Conservation (phyloP, 2,329 filamentous ascomycete species). For the Scedosporium boydii region DNA sequence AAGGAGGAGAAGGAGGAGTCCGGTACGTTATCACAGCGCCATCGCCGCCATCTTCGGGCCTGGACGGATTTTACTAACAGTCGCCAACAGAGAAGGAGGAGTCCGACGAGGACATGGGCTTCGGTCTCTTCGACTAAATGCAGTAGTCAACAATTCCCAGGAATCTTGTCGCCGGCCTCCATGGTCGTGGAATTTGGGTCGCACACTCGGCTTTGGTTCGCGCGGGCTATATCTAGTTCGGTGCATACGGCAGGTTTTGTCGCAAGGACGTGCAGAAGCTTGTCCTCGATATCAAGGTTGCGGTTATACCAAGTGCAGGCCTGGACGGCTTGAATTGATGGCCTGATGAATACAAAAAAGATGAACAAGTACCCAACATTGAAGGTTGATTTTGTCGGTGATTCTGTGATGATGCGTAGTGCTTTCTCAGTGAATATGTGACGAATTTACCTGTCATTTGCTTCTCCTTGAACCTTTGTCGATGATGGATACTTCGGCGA, state of each 20-base stretch:
- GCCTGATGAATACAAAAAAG: constrained; percentile 1
- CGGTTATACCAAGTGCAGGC: neutral
- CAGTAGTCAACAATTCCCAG: constrained; percentile 12
- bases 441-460: too few relatives aligned
- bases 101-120: constrained; percentile 69
- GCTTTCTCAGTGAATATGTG: too few relatives aligned
- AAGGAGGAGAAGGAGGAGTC: constrained; percentile 66
- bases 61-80: neutral
- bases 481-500: too few relatives aligned
- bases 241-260: neutral
- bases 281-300: neutral
- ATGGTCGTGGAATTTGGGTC: neutral
- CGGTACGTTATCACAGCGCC: constrained; percentile 49
- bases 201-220: neutral
- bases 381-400: neutral
- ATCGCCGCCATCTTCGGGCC: neutral
- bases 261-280: neutral
- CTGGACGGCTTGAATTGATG: constrained; percentile 1
- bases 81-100: constrained; percentile 51
- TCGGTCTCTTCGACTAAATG: constrained; percentile 67
- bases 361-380: neutral
- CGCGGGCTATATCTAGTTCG: neutral
- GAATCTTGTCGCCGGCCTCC: neutral
- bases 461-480: too few relatives aligned
- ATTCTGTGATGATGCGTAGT: too few relatives aligned